Evolutionary conservation across 129 eudicot species (phyloP).

Genomic region (Pulicaria dysenterica): DNA sequence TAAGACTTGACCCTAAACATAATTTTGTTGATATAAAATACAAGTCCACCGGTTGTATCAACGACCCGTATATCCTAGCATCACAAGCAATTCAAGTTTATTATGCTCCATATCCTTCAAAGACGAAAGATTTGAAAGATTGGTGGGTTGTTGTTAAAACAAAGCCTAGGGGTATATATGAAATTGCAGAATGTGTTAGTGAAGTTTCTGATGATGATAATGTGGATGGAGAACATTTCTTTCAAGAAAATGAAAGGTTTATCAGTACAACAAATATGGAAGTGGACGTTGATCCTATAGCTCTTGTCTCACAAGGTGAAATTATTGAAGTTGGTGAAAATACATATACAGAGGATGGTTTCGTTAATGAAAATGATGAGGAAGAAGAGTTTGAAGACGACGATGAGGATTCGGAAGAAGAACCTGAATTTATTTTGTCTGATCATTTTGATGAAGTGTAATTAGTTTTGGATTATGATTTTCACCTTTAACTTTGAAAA

Average conservation of each 20-base stretch:
- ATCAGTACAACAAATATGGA: background rate
- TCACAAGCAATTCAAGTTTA: background rate
- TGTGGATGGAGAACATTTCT: background rate
- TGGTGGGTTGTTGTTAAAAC: background rate
- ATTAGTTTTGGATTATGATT: no score
- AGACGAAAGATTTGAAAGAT: background rate
- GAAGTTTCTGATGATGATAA: background rate
- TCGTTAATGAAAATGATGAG: no score
- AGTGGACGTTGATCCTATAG: background rate
- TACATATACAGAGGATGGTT: no score
- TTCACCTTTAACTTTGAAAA: no score
- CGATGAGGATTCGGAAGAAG: no score
- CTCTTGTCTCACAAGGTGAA: background rate
- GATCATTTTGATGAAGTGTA: no score
- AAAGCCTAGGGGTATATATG: background rate
- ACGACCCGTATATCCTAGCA: background rate
- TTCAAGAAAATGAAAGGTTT: slow-evolving; percentile 1
- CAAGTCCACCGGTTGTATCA: no score
- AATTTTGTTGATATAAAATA: no score
- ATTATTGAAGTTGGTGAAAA: background rate
- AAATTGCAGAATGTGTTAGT: background rate
- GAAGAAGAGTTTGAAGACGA: no score
- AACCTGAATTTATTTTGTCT: no score
- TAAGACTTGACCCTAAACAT: no score
- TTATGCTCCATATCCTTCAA: background rate